Evolutionary conservation across 78 protist genomes (phyloP).

Genomic region (Emiliania huxleyi): DNA sequence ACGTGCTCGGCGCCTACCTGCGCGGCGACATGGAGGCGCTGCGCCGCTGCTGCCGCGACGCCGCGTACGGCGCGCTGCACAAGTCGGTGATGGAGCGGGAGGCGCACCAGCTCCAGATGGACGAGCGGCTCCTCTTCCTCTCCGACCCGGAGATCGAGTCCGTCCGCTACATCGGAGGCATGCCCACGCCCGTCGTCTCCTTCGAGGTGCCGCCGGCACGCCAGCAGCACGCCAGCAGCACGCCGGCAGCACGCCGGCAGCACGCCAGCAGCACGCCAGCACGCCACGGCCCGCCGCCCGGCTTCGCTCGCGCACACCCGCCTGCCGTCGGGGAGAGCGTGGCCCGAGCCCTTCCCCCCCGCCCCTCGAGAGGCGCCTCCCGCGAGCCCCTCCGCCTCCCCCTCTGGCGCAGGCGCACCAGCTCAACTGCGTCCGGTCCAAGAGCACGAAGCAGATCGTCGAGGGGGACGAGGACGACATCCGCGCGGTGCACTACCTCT

Average conservation of each 20-base stretch:
- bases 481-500: conserved; percentile 2
- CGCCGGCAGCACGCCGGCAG: no score
- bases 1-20: not conserved
- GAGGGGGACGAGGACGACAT: conserved; percentile 6
- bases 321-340: no score
- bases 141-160: not conserved
- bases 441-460: not conserved
- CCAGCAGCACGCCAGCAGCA: no score
- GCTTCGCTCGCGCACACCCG: no score
- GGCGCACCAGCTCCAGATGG: not conserved
- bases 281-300: no score
- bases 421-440: not conserved
- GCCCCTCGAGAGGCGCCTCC: no score
- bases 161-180: not conserved
- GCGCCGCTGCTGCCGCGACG: not conserved
- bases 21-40: not conserved
- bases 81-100: not conserved
- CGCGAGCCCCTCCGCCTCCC: no score
- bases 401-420: not conserved
- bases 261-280: no score
- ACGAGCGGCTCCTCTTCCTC: not conserved
- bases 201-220: not conserved
- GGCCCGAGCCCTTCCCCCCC: no score
- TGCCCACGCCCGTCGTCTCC: not conserved
- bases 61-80: not conserved